Base-by-base conservation (phyloP, 2,329 filamentous ascomycete species). In the Trichoderma atroviride region DNA sequence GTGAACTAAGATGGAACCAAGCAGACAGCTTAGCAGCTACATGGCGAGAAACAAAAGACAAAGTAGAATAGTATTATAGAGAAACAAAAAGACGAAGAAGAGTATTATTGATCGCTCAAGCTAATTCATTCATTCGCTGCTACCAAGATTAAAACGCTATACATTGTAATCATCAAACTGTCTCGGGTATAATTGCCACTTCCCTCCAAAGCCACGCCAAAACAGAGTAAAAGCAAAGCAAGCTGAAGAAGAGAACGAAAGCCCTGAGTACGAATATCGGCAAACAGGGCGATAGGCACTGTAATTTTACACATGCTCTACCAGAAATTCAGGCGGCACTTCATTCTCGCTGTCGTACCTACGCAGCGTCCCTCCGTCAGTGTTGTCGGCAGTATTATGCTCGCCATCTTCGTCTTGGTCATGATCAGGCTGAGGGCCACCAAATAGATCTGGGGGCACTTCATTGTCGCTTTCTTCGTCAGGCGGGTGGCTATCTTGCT, bases 291-390 rank as follows among this genome's bases (percentile, higher is more conserved):
- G 27, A 19, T 3, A n/a, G 40, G 35, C 6, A 4, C 35, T 11
- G 9, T 22, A 16, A 11, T 37, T 40, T 47, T 33, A 62, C 11
- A 59, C 73, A 50, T 85, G 82, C 73, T 86, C 83, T 13, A 82
- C 82, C 7, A 88, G 72, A 71, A 88, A 87, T 69, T 88, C 85
- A 0, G 78, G 77, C 1, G 86, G 85, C 9, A 87, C 81, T 63
- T 85, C 84, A 60, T 85, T 85, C 70, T 83, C 83, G 72, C 80
- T 83, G 52, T 79, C 79, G 62, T 78, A 74, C 59, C 76, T 74
- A 22, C 70, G 71, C 9, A 73, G 66, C 2, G 73, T 58, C 27
- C 70, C 71, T 13, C 73, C 71, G 13, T 69, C 71, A 14, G 61
- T 71, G 19, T 66, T 71, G 9, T 58, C 70, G 6, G 72, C 70